Conservation (phyloP, 2,329 filamentous ascomycete species). For the Aureobasidium lini region DNA sequence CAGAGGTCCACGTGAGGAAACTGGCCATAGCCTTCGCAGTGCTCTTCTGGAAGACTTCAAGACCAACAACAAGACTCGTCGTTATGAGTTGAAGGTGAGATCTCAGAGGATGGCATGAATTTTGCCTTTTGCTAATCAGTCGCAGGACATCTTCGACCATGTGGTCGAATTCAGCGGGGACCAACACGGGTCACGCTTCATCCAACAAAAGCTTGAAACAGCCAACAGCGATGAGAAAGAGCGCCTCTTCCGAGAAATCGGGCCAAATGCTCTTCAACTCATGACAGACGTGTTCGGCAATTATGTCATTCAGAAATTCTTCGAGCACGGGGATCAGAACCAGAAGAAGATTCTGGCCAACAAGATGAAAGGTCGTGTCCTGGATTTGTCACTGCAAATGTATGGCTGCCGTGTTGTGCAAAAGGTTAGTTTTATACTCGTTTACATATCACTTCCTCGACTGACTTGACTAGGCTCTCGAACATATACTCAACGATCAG, state of each 20-base stretch:
- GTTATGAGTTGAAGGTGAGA: constrained; percentile 68
- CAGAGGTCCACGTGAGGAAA: constrained; percentile 5
- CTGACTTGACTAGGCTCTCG: constrained; percentile 52
- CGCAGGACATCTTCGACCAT: constrained; percentile 70
- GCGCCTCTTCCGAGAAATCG: constrained; percentile 78
- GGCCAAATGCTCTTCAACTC: constrained; percentile 73
- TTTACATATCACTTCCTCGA: background rate
- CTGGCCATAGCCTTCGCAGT: constrained; percentile 52
- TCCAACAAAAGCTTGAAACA: constrained; percentile 83
- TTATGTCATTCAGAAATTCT: constrained; percentile 96
- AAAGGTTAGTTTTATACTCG: constrained; percentile 50
- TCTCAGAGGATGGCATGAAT: background rate
- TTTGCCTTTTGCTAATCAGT: background rate
- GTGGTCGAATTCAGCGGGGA: constrained; percentile 94
- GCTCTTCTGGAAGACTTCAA: constrained; percentile 73
- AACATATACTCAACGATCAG: constrained; percentile 86
- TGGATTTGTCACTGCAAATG: constrained; percentile 74
- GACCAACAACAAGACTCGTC: constrained; percentile 61
- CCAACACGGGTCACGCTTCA: constrained; percentile 90
- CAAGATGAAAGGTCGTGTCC: constrained; percentile 80
- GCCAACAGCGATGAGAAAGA: constrained; percentile 97
- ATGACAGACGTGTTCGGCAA: constrained; percentile 98
- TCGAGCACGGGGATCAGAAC: constrained; percentile 87
- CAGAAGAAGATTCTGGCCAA: constrained; percentile 84
- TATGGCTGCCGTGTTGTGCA: constrained; percentile 95